phyloP scores from a whole-genome alignment of 768 basidiomycete genomes.

The Collybiopsis luxurians region DNA sequence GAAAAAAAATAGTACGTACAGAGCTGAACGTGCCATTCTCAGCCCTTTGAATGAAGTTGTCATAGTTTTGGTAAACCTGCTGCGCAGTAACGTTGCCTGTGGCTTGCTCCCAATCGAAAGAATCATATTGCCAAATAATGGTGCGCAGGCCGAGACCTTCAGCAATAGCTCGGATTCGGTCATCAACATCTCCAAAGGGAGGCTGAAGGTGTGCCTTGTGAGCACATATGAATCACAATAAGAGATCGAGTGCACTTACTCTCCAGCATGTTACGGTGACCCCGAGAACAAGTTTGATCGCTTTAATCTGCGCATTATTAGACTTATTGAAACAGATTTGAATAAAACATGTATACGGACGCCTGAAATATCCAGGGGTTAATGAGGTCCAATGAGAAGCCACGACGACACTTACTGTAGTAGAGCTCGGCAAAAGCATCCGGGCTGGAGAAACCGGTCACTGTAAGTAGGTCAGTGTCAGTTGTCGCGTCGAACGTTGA shows the following conservation, averaged over 20 bases:
- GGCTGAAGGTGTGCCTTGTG: slow-evolving; percentile 31
- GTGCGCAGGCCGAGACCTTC: slow-evolving; percentile 65
- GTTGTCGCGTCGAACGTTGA: background rate
- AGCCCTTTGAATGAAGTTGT: slow-evolving; percentile 46
- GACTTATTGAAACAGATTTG: too few species aligned
- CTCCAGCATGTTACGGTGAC: slow-evolving; percentile 62
- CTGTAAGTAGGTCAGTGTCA: slow-evolving; percentile 23
- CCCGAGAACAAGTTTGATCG: slow-evolving; percentile 52
- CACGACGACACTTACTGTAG: slow-evolving; percentile 46
- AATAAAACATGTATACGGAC: background rate
- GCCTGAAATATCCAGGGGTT: background rate
- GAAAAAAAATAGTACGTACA: slow-evolving; percentile 22
- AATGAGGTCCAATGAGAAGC: background rate
- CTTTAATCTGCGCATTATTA: slow-evolving; percentile 49
- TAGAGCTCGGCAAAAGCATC: slow-evolving; percentile 78
- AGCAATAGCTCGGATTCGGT: slow-evolving; percentile 72
- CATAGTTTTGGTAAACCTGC: slow-evolving; percentile 52
- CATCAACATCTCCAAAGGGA: slow-evolving; percentile 69
- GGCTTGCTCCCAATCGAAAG: slow-evolving; percentile 45
- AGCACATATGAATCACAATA: background rate
- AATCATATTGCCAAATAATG: slow-evolving; percentile 69
- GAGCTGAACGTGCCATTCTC: slow-evolving; percentile 36
- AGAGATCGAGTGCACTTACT: slow-evolving; percentile 36
- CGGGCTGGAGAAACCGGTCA: slow-evolving; percentile 58
- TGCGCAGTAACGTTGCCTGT: slow-evolving; percentile 30